Conservation (phyloP, 352 stramenopile species). For the Pythium vanterpoolii region DNA sequence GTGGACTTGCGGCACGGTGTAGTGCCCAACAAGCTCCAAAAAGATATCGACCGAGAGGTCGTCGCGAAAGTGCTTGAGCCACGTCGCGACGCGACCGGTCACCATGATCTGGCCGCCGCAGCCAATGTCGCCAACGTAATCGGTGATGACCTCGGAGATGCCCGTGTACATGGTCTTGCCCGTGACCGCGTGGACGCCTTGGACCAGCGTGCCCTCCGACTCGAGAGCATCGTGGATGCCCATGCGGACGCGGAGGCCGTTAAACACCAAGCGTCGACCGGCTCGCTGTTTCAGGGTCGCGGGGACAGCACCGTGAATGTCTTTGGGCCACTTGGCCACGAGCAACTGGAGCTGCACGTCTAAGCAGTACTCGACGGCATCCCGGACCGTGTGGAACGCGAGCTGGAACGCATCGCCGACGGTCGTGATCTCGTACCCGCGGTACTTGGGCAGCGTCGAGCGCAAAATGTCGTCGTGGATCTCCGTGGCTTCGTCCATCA, state of each 20-base stretch:
- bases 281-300: conserved; percentile 36
- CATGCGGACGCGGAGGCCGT: conserved; percentile 32
- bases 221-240: conserved; percentile 22
- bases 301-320: conserved; percentile 47
- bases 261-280: conserved; percentile 20
- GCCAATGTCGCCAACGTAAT: conserved; percentile 27
- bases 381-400: conserved; percentile 60
- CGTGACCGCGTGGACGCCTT: background rate
- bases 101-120: conserved; percentile 31
- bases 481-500: conserved; percentile 28
- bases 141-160: conserved; percentile 22
- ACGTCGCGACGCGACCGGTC: conserved; percentile 25
- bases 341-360: conserved; percentile 25
- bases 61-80: conserved; percentile 22
- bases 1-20: conserved; percentile 40
- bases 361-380: conserved; percentile 42
- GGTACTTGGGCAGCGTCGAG: conserved; percentile 31
- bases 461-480: conserved; percentile 35
- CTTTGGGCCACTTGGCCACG: conserved; percentile 50
- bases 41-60: conserved; percentile 20
- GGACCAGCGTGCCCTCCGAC: background rate
- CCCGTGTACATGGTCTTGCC: conserved; percentile 23
- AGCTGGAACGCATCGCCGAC: conserved; percentile 67
- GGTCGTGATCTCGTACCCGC: conserved; percentile 76
- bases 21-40: conserved; percentile 30